Percentiles rank a stretch among this genome's conserved stretches.
Conservation (phyloP, 176 grass and related monocot genomes). For the Oryza meyeriana region DNA sequence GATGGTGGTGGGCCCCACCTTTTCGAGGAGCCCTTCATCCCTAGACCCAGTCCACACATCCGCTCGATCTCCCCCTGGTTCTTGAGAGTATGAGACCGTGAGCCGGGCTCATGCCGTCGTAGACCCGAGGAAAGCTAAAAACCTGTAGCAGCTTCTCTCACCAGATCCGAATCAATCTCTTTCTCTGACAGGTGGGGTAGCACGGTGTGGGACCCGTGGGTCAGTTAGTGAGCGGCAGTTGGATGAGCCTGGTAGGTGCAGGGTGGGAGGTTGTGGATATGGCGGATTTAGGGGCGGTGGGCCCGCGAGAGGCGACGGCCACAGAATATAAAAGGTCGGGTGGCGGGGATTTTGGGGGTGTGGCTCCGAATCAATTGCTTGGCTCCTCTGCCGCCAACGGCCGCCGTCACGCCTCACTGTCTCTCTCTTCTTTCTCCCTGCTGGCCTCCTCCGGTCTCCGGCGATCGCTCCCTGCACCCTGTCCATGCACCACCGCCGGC, state of each 20-base stretch:
- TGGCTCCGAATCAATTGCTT: constrained; percentile 40
- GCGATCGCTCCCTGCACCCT: neutral
- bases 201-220: fast-evolving
- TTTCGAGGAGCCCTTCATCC: fast-evolving
- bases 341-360: neutral
- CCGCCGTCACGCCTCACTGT: neutral
- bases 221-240: neutral
- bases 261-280: constrained; percentile 21
- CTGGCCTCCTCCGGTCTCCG: neutral
- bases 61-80: neutral
- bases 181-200: neutral
- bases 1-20: constrained; percentile 11
- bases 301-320: constrained; percentile 30
- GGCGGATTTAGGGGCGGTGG: constrained; percentile 20
- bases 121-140: neutral
- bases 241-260: neutral
- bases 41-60: neutral
- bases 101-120: neutral
- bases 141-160: neutral
- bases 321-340: constrained; percentile 26
- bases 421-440: neutral
- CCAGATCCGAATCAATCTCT: fast-evolving
- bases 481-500: neutral
- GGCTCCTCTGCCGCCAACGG: neutral
- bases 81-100: too few species aligned